Conservation (phyloP, 805 yeast species). For the Kazachstania bromeliacearum region DNA sequence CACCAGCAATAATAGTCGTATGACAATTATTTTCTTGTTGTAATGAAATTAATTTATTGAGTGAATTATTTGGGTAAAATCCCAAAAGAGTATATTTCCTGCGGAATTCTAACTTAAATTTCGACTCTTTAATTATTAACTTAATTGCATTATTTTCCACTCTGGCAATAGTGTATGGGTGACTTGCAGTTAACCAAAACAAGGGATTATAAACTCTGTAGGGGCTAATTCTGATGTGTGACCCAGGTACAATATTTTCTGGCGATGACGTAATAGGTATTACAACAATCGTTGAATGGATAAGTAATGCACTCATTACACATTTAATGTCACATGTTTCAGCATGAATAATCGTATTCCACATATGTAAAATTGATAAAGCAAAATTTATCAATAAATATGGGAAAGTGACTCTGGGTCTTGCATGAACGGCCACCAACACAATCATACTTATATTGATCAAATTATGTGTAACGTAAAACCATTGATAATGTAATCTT, state of each 20-base stretch:
- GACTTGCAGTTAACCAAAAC: slow-evolving; percentile 48
- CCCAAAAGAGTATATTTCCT: slow-evolving; percentile 33
- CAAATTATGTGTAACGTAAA: slow-evolving; percentile 49
- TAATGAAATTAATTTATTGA: slow-evolving; percentile 19
- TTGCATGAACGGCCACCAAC: slow-evolving; percentile 50
- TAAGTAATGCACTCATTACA: not conserved
- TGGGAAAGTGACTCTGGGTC: slow-evolving; percentile 50
- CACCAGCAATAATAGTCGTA: slow-evolving; percentile 52
- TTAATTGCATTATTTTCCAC: slow-evolving; percentile 33
- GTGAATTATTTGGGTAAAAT: slow-evolving; percentile 35
- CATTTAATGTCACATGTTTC: not conserved
- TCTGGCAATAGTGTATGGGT: slow-evolving; percentile 58
- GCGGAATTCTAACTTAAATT: slow-evolving; percentile 28
- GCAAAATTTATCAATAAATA: slow-evolving; percentile 18
- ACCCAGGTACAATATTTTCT: slow-evolving; percentile 38
- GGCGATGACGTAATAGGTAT: slow-evolving; percentile 10
- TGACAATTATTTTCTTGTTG: slow-evolving; percentile 35
- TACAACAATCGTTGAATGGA: not conserved
- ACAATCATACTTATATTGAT: slow-evolving; percentile 38
- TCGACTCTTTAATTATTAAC: slow-evolving; percentile 37
- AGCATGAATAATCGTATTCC: not conserved
- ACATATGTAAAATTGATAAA: slow-evolving; percentile 10
- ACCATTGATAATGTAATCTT: slow-evolving; percentile 38
- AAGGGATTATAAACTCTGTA: slow-evolving; percentile 30
- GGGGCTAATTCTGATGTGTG: slow-evolving; percentile 46